These are phyloP conservation scores for Phytopythium vexans DNA, from an alignment of 352 stramenopile genomes.

Conservation along the genomic window DNA sequence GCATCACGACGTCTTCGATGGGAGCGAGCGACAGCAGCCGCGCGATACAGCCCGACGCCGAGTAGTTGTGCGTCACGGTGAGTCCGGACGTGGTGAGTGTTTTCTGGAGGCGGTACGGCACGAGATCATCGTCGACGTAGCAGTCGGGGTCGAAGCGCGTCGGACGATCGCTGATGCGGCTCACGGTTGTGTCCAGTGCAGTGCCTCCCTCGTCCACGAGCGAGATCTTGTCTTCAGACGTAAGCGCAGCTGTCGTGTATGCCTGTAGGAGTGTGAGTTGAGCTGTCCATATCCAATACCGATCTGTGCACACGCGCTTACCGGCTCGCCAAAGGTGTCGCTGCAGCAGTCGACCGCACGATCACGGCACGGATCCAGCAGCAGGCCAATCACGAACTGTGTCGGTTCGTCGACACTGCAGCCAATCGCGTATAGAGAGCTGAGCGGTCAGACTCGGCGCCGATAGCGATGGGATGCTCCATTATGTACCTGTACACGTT, in stretches of 20 bases:
- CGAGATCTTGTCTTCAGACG: slow-evolving; percentile 50
- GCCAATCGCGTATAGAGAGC: not conserved
- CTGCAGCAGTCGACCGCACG: slow-evolving; percentile 62
- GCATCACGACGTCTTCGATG: slow-evolving; percentile 45
- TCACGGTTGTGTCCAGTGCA: slow-evolving; percentile 52
- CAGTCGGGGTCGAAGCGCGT: slow-evolving; percentile 71
- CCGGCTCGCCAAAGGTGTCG: slow-evolving; percentile 78
- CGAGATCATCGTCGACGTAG: slow-evolving; percentile 51
- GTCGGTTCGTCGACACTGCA: slow-evolving; percentile 45
- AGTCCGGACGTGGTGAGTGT: slow-evolving; percentile 35
- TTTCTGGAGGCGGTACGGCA: slow-evolving; percentile 61
- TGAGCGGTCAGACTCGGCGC: too few species aligned
- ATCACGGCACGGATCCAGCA: slow-evolving; percentile 76
- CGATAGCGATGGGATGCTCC: too few species aligned
- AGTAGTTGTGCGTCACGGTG: slow-evolving; percentile 47
- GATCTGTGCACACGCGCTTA: slow-evolving; percentile 4
- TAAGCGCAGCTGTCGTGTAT: slow-evolving; percentile 35
- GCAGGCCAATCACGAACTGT: slow-evolving; percentile 74
- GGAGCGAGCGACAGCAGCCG: slow-evolving; percentile 43
- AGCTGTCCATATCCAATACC: not conserved
- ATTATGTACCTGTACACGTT: slow-evolving; percentile 57
- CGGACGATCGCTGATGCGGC: slow-evolving; percentile 62
- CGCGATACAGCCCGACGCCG: slow-evolving; percentile 50
- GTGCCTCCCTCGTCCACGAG: slow-evolving; percentile 67
- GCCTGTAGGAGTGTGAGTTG: slow-evolving; percentile 13